phyloP scores from a whole-genome alignment of 2,329 filamentous ascomycete genomes.

The Aspergillus carbonarius region DNA sequence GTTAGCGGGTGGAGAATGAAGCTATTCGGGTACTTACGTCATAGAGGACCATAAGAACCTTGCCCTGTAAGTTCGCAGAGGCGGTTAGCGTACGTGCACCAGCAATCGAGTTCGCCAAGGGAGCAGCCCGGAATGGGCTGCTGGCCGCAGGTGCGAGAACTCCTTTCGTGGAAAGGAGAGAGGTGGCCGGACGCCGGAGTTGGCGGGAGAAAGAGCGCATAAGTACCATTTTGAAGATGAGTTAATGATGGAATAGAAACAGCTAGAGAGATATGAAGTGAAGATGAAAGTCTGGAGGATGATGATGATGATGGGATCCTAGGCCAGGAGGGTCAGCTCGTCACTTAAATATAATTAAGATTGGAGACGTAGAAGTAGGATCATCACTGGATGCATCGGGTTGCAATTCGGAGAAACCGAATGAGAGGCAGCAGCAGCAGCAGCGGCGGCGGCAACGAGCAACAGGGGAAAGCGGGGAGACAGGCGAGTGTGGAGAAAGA shows the following conservation, averaged over 20 bases:
- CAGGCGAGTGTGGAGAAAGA: slow-evolving; percentile 1
- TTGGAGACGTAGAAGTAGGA: neutral
- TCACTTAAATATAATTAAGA: slow-evolving; percentile 3
- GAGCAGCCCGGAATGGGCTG: slow-evolving; percentile 32
- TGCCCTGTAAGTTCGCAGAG: slow-evolving; percentile 75
- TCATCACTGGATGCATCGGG: neutral
- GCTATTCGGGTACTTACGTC: slow-evolving; percentile 60
- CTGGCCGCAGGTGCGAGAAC: slow-evolving; percentile 35
- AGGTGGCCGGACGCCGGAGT: slow-evolving; percentile 55
- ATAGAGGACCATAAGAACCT: slow-evolving; percentile 92
- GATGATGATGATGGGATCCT: neutral
- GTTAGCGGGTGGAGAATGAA: slow-evolving; percentile 11
- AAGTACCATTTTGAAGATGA: slow-evolving; percentile 59
- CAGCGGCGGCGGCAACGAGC: neutral
- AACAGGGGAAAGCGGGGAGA: slow-evolving; percentile 6
- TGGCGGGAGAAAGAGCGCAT: slow-evolving; percentile 59
- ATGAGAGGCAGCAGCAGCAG: neutral
- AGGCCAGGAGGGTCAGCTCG: slow-evolving; percentile 13
- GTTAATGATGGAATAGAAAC: neutral
- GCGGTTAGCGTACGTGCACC: slow-evolving; percentile 63
- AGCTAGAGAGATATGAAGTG: neutral
- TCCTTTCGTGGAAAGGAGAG: slow-evolving; percentile 47
- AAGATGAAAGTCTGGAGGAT: neutral
- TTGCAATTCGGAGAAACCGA: slow-evolving; percentile 6
- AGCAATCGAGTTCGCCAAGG: slow-evolving; percentile 45